A percentile compares a stretch with the other conserved stretches of the same genome.
phyloP scores from a whole-genome alignment of 495 filamentous ascomycete genomes.

The Friedmanniomyces simplex region DNA sequence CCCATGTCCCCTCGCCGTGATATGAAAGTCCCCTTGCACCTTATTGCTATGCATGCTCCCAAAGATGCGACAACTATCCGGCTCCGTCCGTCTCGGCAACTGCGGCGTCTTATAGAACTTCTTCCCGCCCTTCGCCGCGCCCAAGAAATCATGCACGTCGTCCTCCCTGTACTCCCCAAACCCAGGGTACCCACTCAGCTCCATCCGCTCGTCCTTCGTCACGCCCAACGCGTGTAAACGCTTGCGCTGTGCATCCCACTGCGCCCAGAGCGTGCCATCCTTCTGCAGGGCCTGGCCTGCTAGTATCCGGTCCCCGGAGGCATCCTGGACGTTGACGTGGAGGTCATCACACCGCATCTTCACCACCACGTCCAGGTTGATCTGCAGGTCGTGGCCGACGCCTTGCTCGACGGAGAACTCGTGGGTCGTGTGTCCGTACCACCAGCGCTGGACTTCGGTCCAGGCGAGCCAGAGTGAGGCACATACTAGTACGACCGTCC shows the following conservation, averaged over 20 bases:
- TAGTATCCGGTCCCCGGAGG: conserved; percentile 78
- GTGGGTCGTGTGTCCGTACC: conserved; percentile 68
- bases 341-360: conserved; percentile 80
- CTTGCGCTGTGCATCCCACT: conserved; percentile 55
- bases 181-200: conserved; percentile 7
- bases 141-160: conserved; percentile 63
- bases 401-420: conserved; percentile 92
- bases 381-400: conserved; percentile 73
- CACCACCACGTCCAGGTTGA: conserved; percentile 93
- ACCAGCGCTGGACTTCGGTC: conserved; percentile 72
- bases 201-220: conserved; percentile 30
- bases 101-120: conserved; percentile 63
- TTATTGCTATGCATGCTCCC: conserved; percentile 87
- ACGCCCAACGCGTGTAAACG: conserved; percentile 51
- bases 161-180: conserved; percentile 45
- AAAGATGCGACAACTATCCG: conserved; percentile 72
- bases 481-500: conserved; percentile 70
- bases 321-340: conserved; percentile 96
- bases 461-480: conserved; percentile 62
- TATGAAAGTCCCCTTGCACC: conserved; percentile 97
- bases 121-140: conserved; percentile 48
- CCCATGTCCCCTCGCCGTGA: conserved; percentile 89
- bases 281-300: conserved; percentile 62
- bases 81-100: conserved; percentile 42
- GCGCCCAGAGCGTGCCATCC: conserved; percentile 67